phyloP scores from a whole-genome alignment of 2,329 filamentous ascomycete species.

The Madurella fahalii region DNA sequence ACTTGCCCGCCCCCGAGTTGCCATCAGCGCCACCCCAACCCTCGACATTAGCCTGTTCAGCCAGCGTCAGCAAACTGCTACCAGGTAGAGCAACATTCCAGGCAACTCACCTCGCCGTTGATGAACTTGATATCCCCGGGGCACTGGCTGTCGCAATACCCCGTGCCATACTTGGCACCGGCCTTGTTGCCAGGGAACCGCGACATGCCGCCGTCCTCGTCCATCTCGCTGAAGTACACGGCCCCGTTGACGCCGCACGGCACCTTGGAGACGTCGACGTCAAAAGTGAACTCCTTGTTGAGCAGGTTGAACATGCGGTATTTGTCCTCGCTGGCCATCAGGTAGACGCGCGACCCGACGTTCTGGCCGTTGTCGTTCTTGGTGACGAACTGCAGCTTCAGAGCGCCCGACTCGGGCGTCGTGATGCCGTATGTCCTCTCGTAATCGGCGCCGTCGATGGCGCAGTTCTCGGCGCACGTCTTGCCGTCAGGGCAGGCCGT shows the following conservation, averaged over 20 bases:
- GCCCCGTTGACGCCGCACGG: constrained; percentile 63
- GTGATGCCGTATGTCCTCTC: constrained; percentile 45
- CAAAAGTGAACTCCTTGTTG: constrained; percentile 60
- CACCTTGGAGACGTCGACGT: constrained; percentile 59
- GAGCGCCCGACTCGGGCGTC: constrained; percentile 38
- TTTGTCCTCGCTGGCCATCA: constrained; percentile 50
- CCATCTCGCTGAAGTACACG: constrained; percentile 55
- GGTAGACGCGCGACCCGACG: constrained; percentile 49
- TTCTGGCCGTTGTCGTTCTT: constrained; percentile 39
- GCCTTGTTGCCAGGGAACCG: constrained; percentile 45
- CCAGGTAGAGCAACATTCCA: too few species aligned
- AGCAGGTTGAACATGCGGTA: constrained; percentile 58
- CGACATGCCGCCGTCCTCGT: constrained; percentile 48
- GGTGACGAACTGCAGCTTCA: constrained; percentile 51
- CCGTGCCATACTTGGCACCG: constrained; percentile 53
- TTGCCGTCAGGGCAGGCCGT: constrained; percentile 38
- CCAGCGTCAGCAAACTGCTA: too few species aligned
- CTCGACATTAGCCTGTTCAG: constrained; percentile 40
- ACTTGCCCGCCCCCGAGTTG: constrained; percentile 47
- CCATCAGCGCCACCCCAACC: constrained; percentile 49
- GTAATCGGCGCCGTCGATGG: constrained; percentile 46
- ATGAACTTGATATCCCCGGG: constrained; percentile 50
- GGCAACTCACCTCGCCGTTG: constrained; percentile 39
- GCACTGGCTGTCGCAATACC: constrained; percentile 52
- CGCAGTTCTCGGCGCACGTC: constrained; percentile 42